Base-by-base conservation (phyloP, 2,329 filamentous ascomycete species). In the Diplodia mutila region DNA sequence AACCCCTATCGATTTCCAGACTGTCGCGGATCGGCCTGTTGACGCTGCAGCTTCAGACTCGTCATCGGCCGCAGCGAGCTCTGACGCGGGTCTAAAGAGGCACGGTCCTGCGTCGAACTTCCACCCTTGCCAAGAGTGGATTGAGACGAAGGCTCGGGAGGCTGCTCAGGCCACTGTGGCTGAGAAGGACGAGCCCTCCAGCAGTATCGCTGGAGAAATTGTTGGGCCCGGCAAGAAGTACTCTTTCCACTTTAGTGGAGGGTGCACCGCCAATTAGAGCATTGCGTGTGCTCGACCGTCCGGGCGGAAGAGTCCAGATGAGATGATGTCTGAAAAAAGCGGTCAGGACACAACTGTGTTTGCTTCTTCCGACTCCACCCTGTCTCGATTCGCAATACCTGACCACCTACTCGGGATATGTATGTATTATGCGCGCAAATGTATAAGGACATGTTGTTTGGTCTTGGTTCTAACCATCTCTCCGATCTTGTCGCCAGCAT, bases 221-320 rank as follows among this genome's bases (percentile, higher is more conserved):
- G 23, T 4, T 37, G 42, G 29, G 3, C 14, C 42, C 23, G 27
- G 46, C 46, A 51, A 51, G n/a, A 51, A 63, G 14, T 63, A 63
- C 46, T 34, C 59, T 37, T 63, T 63, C 21, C 42, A 63, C 29
- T 16, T 63, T 7, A 51, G 59, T 11, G 59, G 59, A 7, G 21
- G 46, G 16, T 63, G 59, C 29, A 63, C 59, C 29, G 37, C 46
- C 21, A 63, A 63, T 29, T 63, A 51, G 27, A 23, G n/a, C 25
- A 23, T 14, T 51, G 29, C 29, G 29, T 32, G 29, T 32, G 29
- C 29, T 32, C 9, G 29, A 32, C 29, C 29, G 29, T 8, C 29
- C 29, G 29, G 29, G 29, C 29, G 29, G 29, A 32, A 32, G 29
- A 32, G 29, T 32, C 29, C 29, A 8, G 29, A 8, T 6, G 29